These are phyloP conservation scores for Cladorrhinum sp. DNA, from an alignment of 2,329 filamentous ascomycete genomes.

Conservation along the genomic window DNA sequence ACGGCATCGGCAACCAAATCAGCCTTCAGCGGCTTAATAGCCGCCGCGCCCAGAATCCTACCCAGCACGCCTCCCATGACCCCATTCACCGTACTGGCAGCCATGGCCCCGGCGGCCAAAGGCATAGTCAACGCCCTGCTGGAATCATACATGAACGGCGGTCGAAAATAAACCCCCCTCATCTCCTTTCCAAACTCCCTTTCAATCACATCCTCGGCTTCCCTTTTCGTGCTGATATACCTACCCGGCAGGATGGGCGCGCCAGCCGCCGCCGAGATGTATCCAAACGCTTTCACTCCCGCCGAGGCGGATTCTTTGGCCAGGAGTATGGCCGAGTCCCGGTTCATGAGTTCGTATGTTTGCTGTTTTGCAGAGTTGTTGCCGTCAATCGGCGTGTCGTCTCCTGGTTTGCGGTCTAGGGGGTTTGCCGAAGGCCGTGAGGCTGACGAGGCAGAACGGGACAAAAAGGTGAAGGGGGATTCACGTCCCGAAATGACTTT, in stretches of 20 bases:
- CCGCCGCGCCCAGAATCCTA: slow-evolving; percentile 70
- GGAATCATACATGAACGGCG: slow-evolving; percentile 85
- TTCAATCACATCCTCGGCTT: slow-evolving; percentile 76
- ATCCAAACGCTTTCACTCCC: slow-evolving; percentile 70
- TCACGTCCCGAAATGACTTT: slow-evolving; percentile 80
- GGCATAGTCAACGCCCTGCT: slow-evolving; percentile 79
- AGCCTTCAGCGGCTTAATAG: slow-evolving; percentile 80
- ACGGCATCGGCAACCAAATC: slow-evolving; percentile 86
- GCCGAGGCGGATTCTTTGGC: slow-evolving; percentile 70
- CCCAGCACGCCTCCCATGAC: slow-evolving; percentile 73
- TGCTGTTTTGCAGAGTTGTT: no score
- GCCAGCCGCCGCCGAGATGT: slow-evolving; percentile 83
- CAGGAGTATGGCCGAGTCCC: slow-evolving; percentile 79
- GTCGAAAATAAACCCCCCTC: slow-evolving; percentile 77
- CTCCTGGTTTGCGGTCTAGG: slow-evolving; percentile 49
- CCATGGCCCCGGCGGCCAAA: slow-evolving; percentile 72
- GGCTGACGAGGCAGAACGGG: slow-evolving; percentile 71
- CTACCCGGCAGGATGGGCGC: slow-evolving; percentile 78
- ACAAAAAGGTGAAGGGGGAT: slow-evolving; percentile 73
- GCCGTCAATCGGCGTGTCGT: slow-evolving; percentile 29
- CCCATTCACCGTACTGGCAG: slow-evolving; percentile 73
- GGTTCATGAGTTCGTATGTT: slow-evolving; percentile 97
- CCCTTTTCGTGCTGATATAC: slow-evolving; percentile 89
- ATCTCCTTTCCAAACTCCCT: slow-evolving; percentile 66
- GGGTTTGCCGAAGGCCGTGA: slow-evolving; percentile 67